Evolutionary conservation across 2,329 filamentous ascomycete species (phyloP).

Genomic region (Hypocrella siamensis): DNA sequence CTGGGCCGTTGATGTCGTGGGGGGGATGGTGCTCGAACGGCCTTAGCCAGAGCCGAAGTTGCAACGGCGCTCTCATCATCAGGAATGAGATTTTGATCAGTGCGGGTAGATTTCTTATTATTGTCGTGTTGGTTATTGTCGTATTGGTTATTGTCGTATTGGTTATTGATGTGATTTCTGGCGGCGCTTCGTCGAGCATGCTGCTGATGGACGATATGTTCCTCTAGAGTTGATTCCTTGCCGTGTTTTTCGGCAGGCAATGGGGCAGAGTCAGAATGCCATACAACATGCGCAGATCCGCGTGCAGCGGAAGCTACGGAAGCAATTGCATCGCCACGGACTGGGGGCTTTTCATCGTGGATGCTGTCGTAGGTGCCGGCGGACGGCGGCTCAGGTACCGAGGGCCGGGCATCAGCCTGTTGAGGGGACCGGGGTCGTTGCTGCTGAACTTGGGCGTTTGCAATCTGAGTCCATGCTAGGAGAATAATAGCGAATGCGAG

Average conservation of each 20-base stretch:
- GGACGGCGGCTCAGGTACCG: no score
- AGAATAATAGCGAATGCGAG: constrained; percentile 43
- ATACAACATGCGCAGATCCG: no score
- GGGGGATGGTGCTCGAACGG: constrained; percentile 83
- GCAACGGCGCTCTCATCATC: constrained; percentile 86
- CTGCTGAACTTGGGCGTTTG: constrained; percentile 51
- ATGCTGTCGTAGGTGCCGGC: neutral
- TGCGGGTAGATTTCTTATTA: constrained; percentile 11
- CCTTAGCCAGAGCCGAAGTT: constrained; percentile 90
- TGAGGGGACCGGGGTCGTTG: constrained; percentile 9
- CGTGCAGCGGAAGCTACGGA: no score
- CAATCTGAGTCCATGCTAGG: constrained; percentile 36
- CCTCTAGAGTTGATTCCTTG: constrained; percentile 1
- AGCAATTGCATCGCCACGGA: no score
- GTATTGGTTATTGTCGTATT: constrained; percentile 1
- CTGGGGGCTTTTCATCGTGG: neutral
- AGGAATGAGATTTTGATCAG: constrained; percentile 16
- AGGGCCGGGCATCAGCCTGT: no score
- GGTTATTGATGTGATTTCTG: neutral
- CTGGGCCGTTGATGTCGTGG: constrained; percentile 42
- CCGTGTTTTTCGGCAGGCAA: no score
- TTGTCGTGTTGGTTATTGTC: constrained; percentile 6
- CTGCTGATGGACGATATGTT: constrained; percentile 6
- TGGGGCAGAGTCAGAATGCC: no score
- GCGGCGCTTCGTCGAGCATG: constrained; percentile 4